phyloP scores from a whole-genome alignment of 2,329 filamentous ascomycete genomes.

The Pseudogymnoascus sp. region DNA sequence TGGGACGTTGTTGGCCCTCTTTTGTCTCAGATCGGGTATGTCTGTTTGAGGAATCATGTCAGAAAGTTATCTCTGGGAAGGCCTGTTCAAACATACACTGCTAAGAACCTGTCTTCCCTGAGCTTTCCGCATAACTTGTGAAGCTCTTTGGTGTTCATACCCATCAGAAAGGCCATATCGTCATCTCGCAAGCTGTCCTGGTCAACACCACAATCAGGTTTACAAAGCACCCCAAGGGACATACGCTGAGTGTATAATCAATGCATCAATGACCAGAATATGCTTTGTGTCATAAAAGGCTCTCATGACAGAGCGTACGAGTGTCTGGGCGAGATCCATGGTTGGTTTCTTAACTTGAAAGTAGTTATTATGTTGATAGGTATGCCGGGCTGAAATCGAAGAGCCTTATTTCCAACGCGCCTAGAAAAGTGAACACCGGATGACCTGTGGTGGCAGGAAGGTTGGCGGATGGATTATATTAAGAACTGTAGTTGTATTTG shows the following conservation, averaged over 20 bases:
- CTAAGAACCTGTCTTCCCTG: conserved; percentile 77
- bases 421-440: neutral
- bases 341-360: conserved; percentile 19
- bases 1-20: conserved; percentile 74
- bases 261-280: conserved; percentile 74
- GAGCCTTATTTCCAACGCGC: neutral
- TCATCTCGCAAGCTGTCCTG: conserved; percentile 65
- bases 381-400: neutral
- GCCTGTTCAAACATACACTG: conserved; percentile 51
- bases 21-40: conserved; percentile 70
- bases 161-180: conserved; percentile 80
- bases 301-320: conserved; percentile 80
- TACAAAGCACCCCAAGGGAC: conserved; percentile 26
- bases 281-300: conserved; percentile 83
- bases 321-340: conserved; percentile 65
- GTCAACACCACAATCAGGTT: conserved; percentile 25
- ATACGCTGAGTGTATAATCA: conserved; percentile 66
- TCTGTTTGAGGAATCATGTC: conserved; percentile 34
- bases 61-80: neutral
- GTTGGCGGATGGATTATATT: neutral
- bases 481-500: neutral
- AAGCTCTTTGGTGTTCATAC: conserved; percentile 85
- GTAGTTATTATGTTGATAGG: neutral
- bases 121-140: conserved; percentile 83
- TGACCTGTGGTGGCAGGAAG: neutral